These are phyloP conservation scores for Guadua angustifolia DNA, from an alignment of 176 grass and related monocot species.

Conservation along the genomic window DNA sequence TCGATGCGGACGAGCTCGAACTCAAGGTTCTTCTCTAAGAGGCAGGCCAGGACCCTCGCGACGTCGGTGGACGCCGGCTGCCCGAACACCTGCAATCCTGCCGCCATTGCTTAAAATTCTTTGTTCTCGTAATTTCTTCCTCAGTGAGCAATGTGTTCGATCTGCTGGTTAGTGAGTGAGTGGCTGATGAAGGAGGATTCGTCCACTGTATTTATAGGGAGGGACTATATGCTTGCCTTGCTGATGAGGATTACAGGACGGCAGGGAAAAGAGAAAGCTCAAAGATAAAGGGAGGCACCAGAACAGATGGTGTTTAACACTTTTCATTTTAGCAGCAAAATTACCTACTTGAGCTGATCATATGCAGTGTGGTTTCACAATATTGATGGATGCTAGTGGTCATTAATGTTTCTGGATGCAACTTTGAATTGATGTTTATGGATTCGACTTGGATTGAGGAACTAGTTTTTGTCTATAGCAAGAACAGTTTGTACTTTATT, in stretches of 20 bases:
- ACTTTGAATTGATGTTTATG: too few species aligned
- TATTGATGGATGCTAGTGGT: not conserved
- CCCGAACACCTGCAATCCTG: slow-evolving; percentile 74
- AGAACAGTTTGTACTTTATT: too few species aligned
- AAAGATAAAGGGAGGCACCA: slow-evolving; percentile 55
- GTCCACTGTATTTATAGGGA: slow-evolving; percentile 48
- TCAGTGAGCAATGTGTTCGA: not conserved
- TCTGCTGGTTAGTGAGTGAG: slow-evolving; percentile 27
- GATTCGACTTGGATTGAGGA: too few species aligned
- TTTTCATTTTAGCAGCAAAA: not conserved
- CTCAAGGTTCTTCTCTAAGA: slow-evolving; percentile 88
- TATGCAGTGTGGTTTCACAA: not conserved
- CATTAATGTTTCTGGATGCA: too few species aligned
- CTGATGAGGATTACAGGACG: slow-evolving; percentile 43
- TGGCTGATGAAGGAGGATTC: slow-evolving; percentile 19
- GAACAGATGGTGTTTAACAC: too few species aligned
- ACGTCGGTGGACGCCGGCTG: slow-evolving; percentile 84
- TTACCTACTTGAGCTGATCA: not conserved
- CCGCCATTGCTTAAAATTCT: slow-evolving; percentile 45
- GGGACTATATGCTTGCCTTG: slow-evolving; percentile 65
- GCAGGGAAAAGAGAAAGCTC: slow-evolving; percentile 55
- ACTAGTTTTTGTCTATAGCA: too few species aligned
- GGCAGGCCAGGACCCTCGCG: slow-evolving; percentile 79
- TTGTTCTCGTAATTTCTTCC: slow-evolving; percentile 10
- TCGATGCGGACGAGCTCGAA: slow-evolving; percentile 87